These are phyloP conservation scores for Flaveria bidentis DNA, from an alignment of 129 eudicot genomes.

Conservation along the genomic window DNA sequence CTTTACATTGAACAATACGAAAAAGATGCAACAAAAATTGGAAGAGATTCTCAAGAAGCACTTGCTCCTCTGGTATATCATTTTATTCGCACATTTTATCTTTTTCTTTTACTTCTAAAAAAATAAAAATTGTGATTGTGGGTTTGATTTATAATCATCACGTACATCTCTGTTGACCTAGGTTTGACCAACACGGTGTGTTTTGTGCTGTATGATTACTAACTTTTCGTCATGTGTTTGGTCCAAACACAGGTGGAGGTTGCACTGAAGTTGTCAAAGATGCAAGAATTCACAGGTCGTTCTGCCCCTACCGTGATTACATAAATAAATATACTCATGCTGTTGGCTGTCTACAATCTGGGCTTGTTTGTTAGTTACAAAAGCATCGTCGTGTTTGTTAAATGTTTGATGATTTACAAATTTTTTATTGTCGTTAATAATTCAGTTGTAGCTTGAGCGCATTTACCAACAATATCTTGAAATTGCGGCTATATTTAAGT, in stretches of 20 bases:
- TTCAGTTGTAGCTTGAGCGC: slow-evolving; percentile 34
- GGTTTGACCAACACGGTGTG: neutral
- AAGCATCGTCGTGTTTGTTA: slow-evolving; percentile 21
- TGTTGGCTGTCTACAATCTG: neutral
- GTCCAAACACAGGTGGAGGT: slow-evolving; percentile 58
- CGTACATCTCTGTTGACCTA: no score
- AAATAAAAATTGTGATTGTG: no score
- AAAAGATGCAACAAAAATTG: slow-evolving; percentile 68
- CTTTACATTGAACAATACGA: slow-evolving; percentile 86
- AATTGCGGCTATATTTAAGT: slow-evolving; percentile 11
- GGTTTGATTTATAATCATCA: no score
- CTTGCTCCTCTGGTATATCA: slow-evolving; percentile 75
- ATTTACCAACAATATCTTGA: slow-evolving; percentile 1
- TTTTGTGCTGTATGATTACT: neutral
- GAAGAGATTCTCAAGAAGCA: slow-evolving; percentile 85
- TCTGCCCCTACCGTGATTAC: slow-evolving; percentile 82
- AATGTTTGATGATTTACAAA: slow-evolving; percentile 27
- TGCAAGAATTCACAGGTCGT: slow-evolving; percentile 77
- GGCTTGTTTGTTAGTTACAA: slow-evolving; percentile 8
- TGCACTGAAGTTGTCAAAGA: slow-evolving; percentile 83
- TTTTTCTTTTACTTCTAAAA: no score
- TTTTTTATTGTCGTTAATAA: slow-evolving; percentile 32
- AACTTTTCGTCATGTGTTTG: neutral
- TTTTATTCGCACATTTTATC: neutral
- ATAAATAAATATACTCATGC: slow-evolving; percentile 30